Percentiles rank a stretch among this genome's conserved stretches.
Conservation (phyloP, 371 early-diverging fungal species). For the Umbelopsis sp. region DNA sequence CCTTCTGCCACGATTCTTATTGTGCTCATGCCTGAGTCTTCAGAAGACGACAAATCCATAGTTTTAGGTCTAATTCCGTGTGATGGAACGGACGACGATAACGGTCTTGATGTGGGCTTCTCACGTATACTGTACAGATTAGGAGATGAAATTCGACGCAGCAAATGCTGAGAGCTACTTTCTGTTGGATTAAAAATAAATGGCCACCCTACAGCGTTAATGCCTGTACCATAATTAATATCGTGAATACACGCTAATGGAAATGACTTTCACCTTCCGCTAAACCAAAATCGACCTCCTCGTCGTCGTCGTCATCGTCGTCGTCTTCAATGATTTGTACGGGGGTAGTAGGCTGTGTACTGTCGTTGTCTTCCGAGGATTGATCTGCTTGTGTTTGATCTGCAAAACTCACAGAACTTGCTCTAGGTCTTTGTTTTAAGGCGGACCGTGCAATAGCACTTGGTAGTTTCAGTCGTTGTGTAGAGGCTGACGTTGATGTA, state of each 20-base stretch:
- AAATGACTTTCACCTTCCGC: background rate
- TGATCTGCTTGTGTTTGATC: background rate
- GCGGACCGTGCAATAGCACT: conserved; percentile 7
- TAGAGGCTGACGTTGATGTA: conserved; percentile 21
- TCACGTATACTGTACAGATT: conserved; percentile 7
- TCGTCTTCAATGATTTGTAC: conserved; percentile 9
- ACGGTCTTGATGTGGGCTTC: conserved; percentile 6
- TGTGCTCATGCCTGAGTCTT: background rate
- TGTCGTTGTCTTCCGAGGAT: background rate
- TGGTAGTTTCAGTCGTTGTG: conserved; percentile 1
- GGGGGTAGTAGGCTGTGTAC: background rate
- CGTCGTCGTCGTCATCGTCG: conserved; percentile 11
- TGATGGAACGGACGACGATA: conserved; percentile 3
- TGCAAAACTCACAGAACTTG: conserved; percentile 13
- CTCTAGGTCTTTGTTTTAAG: conserved; percentile 1
- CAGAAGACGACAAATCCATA: background rate
- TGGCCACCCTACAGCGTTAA: background rate
- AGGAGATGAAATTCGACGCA: conserved; percentile 22
- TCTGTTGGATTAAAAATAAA: background rate
- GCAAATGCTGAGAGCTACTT: background rate
- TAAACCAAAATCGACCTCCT: conserved; percentile 12
- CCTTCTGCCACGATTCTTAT: conserved; percentile 39
- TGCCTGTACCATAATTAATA: no score
- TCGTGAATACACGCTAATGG: background rate
- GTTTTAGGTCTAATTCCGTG: conserved; percentile 14